Evolutionary conservation across 441 rosid species (phyloP), one percentile per base, ranked within the genome.

Genomic region (Hura crepitans): DNA sequence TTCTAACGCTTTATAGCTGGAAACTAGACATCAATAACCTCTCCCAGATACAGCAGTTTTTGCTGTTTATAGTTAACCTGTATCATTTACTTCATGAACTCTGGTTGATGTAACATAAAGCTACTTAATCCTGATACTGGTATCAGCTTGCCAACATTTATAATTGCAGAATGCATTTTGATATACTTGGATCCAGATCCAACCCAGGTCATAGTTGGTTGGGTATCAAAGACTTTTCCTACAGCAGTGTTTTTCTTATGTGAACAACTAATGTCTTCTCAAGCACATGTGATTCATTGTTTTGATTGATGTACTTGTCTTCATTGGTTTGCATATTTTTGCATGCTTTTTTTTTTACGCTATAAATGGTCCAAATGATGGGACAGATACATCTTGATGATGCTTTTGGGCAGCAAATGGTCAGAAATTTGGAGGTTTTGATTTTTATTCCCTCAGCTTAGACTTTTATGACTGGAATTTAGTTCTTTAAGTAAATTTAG

Each of bases 341-440:
- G 25, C 65, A 71, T 58, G 51, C 6, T 66, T 49, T 23, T 66
- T 49, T 23, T 53, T 31, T 43, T 37, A 27, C 28, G 43, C 46
- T 25, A 30, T 25, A 46, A 49, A 2, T 35, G 51, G 69, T 74
- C 57, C 13, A 55, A 37, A 49, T 65, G 35, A 58, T 72, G 82
- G 71, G 74, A 76, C 85, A 95, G 99, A 95, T 92, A 74, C 97
- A 72, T 74, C 97, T 96, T 25, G 88, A 92, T 86, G 97, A 95
- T 88, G 94, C 99, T 70, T 95, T 95, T 86, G 99, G 99, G 67
- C 84, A 85, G 80, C 97, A 95, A 80, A 95, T 95, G 99, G 89
- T 90, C 65, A 88, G 83, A 74, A 95, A 95, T 78, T 86, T 95
- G 85, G 97, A 90, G 97, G 97, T 92, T 79, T 64, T 53, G 30